Base-by-base conservation (phyloP, 1,284 basidiomycete genomes). In the Ganoderma leucocontextum region DNA sequence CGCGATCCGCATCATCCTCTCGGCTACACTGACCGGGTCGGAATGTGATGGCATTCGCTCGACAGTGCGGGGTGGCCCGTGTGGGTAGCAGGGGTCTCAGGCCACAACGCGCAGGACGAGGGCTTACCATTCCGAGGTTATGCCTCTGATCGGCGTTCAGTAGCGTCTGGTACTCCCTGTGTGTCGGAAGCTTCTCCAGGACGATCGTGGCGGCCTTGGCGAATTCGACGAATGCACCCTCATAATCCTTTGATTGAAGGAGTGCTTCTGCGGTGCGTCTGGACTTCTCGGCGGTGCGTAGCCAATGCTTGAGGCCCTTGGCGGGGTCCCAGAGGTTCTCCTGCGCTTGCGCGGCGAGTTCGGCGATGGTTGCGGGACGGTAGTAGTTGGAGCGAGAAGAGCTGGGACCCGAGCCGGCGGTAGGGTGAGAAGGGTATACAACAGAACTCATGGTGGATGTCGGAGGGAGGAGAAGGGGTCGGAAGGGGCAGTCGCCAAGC, bases 151-250 rank as follows among this genome's bases (percentile, higher is more conserved):
- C 78, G 35, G 76, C 63, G 62, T 70, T 86, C 67, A 90, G 75
- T 36, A 84, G 76, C 4, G 75, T 79, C 33, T 80, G 73, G 74
- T 87, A 90, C 65, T 89, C 87, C 47, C 79, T 79, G 76, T 91
- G 90, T 5, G 78, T 78, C 9, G 88, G 89, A 36, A 91, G 76
- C 73, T 85, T 87, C 78, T 91, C 89, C 10, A 90, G 82, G 8
- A 90, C 88, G 53, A 91, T 82, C 2, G 88, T 89, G 4, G 89
- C 89, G 17, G 89, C 88, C 72, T 82, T 84, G 5, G 89, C 90
- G 69, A 84, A 86, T 68, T 85, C 81, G 9, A 91, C 80, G 75
- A 90, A 91, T 0, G 87, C 88, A 62, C 76, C 79, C 75, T 91
- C 89, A 42, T 86, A 80, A 73, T 91, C 85, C 0, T 82, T 82